Conservation (phyloP, 495 filamentous ascomycete genomes). For the Penicillium verhagenii region DNA sequence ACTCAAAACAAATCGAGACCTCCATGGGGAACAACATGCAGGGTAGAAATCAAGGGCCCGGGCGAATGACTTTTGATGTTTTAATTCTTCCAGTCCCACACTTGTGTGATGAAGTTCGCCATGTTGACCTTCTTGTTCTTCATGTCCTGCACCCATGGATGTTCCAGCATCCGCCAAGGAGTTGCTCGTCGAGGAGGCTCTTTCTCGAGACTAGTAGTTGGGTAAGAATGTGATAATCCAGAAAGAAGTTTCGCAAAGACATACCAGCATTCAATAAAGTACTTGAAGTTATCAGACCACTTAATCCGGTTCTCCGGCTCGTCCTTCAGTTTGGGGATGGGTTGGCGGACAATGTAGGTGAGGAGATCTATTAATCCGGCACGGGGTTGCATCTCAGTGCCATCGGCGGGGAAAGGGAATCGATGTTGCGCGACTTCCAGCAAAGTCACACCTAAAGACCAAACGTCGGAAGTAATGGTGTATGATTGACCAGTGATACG, state of each 20-base stretch:
- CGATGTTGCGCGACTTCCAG: constrained; percentile 97
- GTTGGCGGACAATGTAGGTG: constrained; percentile 95
- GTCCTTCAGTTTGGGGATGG: constrained; percentile 94
- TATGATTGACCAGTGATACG: constrained; percentile 96
- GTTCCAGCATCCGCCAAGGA: constrained; percentile 98
- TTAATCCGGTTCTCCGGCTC: constrained; percentile 76
- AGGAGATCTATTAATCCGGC: constrained; percentile 92
- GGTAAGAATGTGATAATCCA: constrained; percentile 5
- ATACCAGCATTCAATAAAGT: constrained; percentile 99
- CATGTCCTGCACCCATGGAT: constrained; percentile 98
- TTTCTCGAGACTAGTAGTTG: constrained; percentile 75
- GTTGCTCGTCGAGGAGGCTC: constrained; percentile 81
- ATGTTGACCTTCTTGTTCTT: constrained; percentile 94
- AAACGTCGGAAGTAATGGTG: constrained; percentile 97
- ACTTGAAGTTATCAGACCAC: constrained; percentile 97
- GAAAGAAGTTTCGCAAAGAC: constrained; percentile 31
- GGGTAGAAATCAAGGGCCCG: constrained; percentile 6
- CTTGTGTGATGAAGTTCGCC: constrained; percentile 83
- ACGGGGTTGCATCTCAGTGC: constrained; percentile 83
- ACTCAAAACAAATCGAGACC: constrained; percentile 24
- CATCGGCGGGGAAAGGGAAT: constrained; percentile 96
- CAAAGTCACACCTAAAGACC: constrained; percentile 93
- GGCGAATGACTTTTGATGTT: constrained; percentile 9
- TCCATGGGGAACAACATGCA: constrained; percentile 20
- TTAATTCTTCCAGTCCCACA: constrained; percentile 88